phyloP scores from a whole-genome alignment of 139 green algal genomes.

The Tetradesmus obliquus region DNA sequence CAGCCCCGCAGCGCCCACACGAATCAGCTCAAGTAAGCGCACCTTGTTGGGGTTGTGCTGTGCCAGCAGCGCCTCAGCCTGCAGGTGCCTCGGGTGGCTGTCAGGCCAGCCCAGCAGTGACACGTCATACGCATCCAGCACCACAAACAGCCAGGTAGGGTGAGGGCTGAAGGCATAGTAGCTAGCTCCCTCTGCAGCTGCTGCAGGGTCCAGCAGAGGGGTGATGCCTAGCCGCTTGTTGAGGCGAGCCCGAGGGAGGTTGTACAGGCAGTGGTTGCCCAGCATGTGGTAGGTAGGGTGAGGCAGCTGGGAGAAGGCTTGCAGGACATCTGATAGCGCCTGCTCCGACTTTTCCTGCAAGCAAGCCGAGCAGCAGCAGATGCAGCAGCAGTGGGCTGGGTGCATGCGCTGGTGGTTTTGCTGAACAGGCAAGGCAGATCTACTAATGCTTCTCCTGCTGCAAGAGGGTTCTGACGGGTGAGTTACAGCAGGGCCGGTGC shows the following conservation, averaged over 20 bases:
- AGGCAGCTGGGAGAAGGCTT: slow-evolving; percentile 57
- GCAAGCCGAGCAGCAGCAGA: background rate
- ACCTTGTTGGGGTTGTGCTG: slow-evolving; percentile 77
- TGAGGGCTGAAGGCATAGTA: slow-evolving; percentile 79
- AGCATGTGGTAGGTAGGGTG: slow-evolving; percentile 67
- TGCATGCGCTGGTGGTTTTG: background rate
- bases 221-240: slow-evolving; percentile 36
- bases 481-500: no score
- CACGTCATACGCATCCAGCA: slow-evolving; percentile 88
- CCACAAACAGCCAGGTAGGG: slow-evolving; percentile 71
- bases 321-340: slow-evolving; percentile 60
- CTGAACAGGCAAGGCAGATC: background rate
- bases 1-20: background rate
- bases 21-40: background rate
- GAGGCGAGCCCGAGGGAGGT: slow-evolving; percentile 59
- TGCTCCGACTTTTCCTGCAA: slow-evolving; percentile 47
- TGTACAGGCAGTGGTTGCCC: slow-evolving; percentile 88
- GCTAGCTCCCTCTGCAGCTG: slow-evolving; percentile 31
- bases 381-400: background rate
- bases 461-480: background rate
- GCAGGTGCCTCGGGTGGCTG: slow-evolving; percentile 65
- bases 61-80: slow-evolving; percentile 62
- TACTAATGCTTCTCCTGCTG: background rate
- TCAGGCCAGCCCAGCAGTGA: slow-evolving; percentile 62
- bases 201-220: background rate